Conservation (phyloP, 805 yeast genomes). For the Nakazawaea wickerhamii region DNA sequence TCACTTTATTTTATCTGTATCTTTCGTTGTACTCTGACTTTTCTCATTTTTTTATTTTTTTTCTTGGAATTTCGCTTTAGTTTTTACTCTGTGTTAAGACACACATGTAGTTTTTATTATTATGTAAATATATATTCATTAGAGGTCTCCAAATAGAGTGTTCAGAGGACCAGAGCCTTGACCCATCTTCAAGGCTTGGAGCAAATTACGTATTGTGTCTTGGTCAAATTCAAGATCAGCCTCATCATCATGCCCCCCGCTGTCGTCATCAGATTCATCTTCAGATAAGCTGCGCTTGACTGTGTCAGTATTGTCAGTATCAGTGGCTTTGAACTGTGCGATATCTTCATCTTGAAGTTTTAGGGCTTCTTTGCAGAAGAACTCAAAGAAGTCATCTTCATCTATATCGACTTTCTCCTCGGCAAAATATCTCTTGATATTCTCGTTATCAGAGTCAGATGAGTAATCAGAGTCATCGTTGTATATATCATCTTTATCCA, state of each 20-base stretch:
- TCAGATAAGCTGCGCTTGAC: too few species aligned
- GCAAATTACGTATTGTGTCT: slow-evolving; percentile 16
- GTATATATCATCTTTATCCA: slow-evolving; percentile 8
- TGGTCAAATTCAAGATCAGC: slow-evolving; percentile 13
- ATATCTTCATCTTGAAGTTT: slow-evolving; percentile 42
- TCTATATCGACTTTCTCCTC: slow-evolving; percentile 39
- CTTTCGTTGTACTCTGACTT: not conserved
- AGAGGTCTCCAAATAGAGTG: not conserved
- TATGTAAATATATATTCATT: too few species aligned
- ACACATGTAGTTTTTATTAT: too few species aligned
- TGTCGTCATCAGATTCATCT: slow-evolving; percentile 6
- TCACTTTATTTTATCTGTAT: not conserved
- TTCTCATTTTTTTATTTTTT: not conserved
- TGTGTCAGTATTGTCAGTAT: too few species aligned
- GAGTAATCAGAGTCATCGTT: slow-evolving; percentile 21
- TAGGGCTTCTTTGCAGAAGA: slow-evolving; percentile 49
- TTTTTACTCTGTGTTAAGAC: too few species aligned
- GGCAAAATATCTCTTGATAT: slow-evolving; percentile 21
- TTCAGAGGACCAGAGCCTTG: slow-evolving; percentile 28
- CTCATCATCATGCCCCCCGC: slow-evolving; percentile 19
- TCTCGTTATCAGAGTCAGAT: slow-evolving; percentile 18
- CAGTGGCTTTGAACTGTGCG: slow-evolving; percentile 30
- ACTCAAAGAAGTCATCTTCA: slow-evolving; percentile 69
- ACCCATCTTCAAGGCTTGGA: slow-evolving; percentile 23
- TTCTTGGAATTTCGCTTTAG: too few species aligned